Conservation (phyloP, 2,329 filamentous ascomycete genomes). For the Colletotrichum cereale region DNA sequence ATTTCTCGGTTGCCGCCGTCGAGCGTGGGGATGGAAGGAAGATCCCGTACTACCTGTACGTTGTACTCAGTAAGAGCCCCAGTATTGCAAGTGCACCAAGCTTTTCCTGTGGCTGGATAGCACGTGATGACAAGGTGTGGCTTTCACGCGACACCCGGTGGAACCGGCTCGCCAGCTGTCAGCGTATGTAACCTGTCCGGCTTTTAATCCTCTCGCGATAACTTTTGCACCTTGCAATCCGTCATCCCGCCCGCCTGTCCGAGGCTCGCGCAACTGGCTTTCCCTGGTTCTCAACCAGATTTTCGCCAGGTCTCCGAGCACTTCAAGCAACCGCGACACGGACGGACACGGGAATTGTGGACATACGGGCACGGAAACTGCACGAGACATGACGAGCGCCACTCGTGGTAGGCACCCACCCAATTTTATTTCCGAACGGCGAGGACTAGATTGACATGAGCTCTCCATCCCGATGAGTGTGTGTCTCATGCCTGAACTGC, state of each 20-base stretch:
- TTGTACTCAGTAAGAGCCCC: too few species aligned
- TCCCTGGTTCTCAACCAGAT: background rate
- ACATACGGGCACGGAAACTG: background rate
- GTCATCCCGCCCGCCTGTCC: background rate
- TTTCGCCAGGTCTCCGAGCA: background rate
- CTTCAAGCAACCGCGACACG: background rate
- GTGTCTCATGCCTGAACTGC: conserved; percentile 31
- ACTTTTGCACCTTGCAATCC: conserved; percentile 13
- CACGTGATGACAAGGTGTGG: background rate
- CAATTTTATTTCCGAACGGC: conserved; percentile 3
- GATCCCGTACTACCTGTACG: too few species aligned
- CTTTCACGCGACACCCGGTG: background rate
- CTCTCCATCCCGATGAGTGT: conserved; percentile 18
- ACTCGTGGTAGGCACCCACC: conserved; percentile 1
- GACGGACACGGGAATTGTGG: conserved; percentile 1
- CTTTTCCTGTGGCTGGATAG: background rate
- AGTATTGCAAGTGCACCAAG: background rate
- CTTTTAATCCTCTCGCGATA: background rate
- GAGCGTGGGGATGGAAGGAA: conserved; percentile 9
- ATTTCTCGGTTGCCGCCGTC: conserved; percentile 20
- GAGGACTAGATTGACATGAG: conserved; percentile 10
- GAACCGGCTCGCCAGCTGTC: background rate
- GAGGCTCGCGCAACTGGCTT: background rate
- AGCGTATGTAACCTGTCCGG: background rate
- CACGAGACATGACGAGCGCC: background rate